Evolutionary conservation across 2,329 filamentous ascomycete species (phyloP), one percentile per base, ranked within the genome.

Genomic region (Helotiales sp.): DNA sequence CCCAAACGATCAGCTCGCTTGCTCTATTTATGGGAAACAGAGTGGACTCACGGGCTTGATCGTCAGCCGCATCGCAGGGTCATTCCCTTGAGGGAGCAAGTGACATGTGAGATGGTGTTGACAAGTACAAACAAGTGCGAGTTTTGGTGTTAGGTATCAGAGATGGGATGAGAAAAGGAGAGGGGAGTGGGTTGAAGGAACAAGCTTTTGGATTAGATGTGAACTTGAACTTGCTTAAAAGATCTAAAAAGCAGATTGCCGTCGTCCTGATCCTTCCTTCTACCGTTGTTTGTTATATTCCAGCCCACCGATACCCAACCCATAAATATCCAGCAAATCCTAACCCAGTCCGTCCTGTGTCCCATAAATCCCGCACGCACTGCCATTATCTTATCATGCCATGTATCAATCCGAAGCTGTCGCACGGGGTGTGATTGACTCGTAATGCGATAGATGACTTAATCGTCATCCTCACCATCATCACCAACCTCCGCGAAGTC

Each of bases 401-500:
- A n/a, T n/a, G n/a, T n/a, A n/a, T 40, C 20, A 22, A 22, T 52
- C 45, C 20, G 32, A 3, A 10, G 13, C 13, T 28, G n/a, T 32
- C 24, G 11, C 17, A 30, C 15, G 4, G n/a, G 45, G n/a, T 45
- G 22, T 49, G 55, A 24, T 61, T 40, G 50, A 68, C 24, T 68
- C 63, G 49, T 65, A 15, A 30, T 52, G 49, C 6, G 7, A 45
- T 6, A 1, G 6, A 34, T 34, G 52, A 37, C 66, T 34, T 70
- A 66, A 37, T 71, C 68, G 37, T 69, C 69, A 45, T 69, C 69
- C 10, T 65, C 67, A 40, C 37, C 66, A 26, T 55, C 61, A 50
- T 62, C 63, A 34, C 63, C 47, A 30, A 66, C 65, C 45, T 71
- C 69, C 40, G 67, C 64, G 13, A 67, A 50, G 61, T 68, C 60